These are phyloP conservation scores for Nelumbo lutea DNA, from an alignment of 164 flowering plant genomes.

Conservation along the genomic window DNA sequence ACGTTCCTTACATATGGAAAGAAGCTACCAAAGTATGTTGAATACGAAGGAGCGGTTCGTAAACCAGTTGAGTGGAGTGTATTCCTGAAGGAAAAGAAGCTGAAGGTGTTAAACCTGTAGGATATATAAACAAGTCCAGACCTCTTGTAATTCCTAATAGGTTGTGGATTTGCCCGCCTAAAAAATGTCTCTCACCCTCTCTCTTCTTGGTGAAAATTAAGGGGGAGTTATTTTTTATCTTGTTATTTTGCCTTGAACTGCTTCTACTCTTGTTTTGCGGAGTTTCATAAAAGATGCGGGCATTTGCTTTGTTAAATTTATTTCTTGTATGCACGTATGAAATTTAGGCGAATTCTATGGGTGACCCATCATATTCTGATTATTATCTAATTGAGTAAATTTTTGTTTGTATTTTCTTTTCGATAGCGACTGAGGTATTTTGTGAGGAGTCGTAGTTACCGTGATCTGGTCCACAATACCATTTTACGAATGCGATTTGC, in stretches of 20 bases:
- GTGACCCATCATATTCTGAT: too few species aligned
- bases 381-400: too few species aligned
- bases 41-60: constrained; percentile 21
- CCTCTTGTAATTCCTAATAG: background rate
- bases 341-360: too few species aligned
- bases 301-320: background rate
- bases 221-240: background rate
- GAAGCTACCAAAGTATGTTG: constrained; percentile 24
- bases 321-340: too few species aligned
- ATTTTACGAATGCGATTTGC: too few species aligned
- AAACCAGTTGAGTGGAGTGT: constrained; percentile 28
- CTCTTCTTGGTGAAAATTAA: background rate
- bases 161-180: background rate
- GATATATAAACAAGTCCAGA: background rate
- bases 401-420: too few species aligned
- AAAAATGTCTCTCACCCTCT: background rate
- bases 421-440: too few species aligned
- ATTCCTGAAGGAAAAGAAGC: constrained; percentile 24
- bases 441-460: too few species aligned
- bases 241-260: background rate
- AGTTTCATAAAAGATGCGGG: background rate
- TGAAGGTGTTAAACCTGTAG: constrained; percentile 20
- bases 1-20: constrained; percentile 23
- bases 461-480: too few species aligned
- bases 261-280: background rate